Base-by-base conservation (phyloP, 108 stramenopile species). In the Skeletonema menzelii region DNA sequence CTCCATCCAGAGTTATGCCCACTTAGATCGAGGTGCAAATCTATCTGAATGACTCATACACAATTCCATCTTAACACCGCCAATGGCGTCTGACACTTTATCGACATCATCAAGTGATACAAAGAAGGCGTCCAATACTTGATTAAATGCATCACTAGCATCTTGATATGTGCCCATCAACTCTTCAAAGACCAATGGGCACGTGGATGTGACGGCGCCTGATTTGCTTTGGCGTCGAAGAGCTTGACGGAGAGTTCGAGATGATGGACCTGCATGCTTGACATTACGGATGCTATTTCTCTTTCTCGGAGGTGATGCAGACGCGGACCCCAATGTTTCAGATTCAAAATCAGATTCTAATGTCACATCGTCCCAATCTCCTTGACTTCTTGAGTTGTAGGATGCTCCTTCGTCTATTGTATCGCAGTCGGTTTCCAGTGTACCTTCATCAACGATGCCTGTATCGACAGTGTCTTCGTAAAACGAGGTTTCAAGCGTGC, bases 41-140 rank as follows among this genome's bases (percentile, higher is more conserved):
- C 15, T 15, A 14, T 40, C 38, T 40, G 38, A 15, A 3, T 40
- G 38, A 40, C 38, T 40, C 12, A 40, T 2, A 15, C 14, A 2
- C 38, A 40, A 40, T 2, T 40, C 1, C 14, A 15, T 8, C 38
- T 40, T 40, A 6, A 40, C 38, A 40, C 3, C 38, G 15, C 3
- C 2, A 2, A 49, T 49, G 5, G 15, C 47, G 22, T 77, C 76
- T 27, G 76, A 12, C 56, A 59, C 66, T 14, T 15, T 12, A 70
- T 77, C 68, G 20, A 77, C 34, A 37, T 77, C 68, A 27, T 77
- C 76, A 24, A 27, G 47, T 35, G 61, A 56, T 27, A 77, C 27
- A 28, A 58, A 35, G 57, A 70, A 77, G 28, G 64, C 76, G 70
- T 66, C 58, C 63, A 77, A 27, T 13, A 77, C 57, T 65, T 77